Evolutionary conservation across 805 yeast species (phyloP), one percentile per base, ranked within the genome.

Genomic region (Lipomyces kockii): DNA sequence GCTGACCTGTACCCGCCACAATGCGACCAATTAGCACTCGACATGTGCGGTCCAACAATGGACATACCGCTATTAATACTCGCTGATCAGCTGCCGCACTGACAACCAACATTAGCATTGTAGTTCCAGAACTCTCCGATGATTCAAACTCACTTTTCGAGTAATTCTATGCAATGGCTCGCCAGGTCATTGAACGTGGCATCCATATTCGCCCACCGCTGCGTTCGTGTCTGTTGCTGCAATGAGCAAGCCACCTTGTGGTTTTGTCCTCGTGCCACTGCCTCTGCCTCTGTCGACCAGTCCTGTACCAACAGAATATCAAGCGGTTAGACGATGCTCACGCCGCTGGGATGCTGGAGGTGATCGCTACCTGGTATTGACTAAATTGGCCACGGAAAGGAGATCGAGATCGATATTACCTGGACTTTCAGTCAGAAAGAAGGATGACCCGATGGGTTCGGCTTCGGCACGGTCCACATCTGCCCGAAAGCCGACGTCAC

Each of bases 1-100:
- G 35, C 69, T 52, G 57, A 67, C 64, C 71, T 67, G 25, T 35
- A 39, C 5, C 11, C 17, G 4, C 29, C 32, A n/a, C 63, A 4
- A 58, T 32, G 35, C 61, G 39, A 57, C 20, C 29, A 37, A 53
- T 43, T 46, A 49, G 34, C 27, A 22, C 37, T 22, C 3, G 46
- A 22, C n/a, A 22, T 25, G n/a, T 39, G 22, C 22, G 14, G 27
- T 29, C 25, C 29, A 25, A 27, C 9, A n/a, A 32, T n/a, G 8
- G 27, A 39, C 70, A 14, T 43, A 67, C 71, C n/a, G 71, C 71
- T 25, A 67, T 65, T 39, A 67, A 35, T 27, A 67, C 29, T 14
- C 71, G 65, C 49, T 22, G 63, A 58, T 67, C 66, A 5, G 58
- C 37, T 3, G 68, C 61, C 11, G 65, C 56, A 9, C 70, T 67